Conservation (phyloP, 2,329 filamentous ascomycete genomes). For the Pseudopithomyces chartarum region DNA sequence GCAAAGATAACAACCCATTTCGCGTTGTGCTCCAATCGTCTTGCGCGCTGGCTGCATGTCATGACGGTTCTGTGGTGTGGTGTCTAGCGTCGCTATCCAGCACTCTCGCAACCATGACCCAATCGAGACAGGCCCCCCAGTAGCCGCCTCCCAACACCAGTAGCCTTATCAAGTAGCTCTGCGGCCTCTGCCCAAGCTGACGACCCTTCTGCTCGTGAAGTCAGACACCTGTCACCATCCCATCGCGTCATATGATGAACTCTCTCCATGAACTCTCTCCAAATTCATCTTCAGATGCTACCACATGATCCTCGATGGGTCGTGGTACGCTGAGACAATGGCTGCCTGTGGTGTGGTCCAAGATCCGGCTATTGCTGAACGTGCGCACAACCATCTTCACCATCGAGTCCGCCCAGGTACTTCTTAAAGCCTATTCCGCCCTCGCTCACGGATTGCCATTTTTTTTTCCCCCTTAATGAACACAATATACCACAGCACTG, state of each 20-base stretch:
- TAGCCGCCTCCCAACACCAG: conserved; percentile 26
- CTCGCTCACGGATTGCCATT: too few species aligned
- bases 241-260: neutral
- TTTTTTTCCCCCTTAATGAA: too few species aligned
- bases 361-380: too few species aligned
- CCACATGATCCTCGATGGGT: neutral
- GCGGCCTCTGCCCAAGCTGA: conserved; percentile 6
- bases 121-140: conserved; percentile 7
- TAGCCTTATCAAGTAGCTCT: conserved; percentile 12
- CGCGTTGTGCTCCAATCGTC: neutral
- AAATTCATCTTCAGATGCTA: conserved; percentile 16
- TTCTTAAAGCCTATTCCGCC: too few species aligned
- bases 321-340: too few species aligned
- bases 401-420: too few species aligned
- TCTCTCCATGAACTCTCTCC: neutral
- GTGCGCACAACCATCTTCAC: too few species aligned
- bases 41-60: neutral
- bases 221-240: neutral
- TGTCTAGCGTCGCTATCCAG: neutral
- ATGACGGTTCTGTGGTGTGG: neutral
- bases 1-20: neutral
- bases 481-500: too few species aligned
- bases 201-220: neutral
- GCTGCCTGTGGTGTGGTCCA: too few species aligned
- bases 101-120: conserved; percentile 18